A percentile compares a stretch with the other conserved stretches of the same genome.
These are phyloP conservation scores for Lathyrus oleraceus DNA, from an alignment of 306 rosid genomes.

Conservation along the genomic window DNA sequence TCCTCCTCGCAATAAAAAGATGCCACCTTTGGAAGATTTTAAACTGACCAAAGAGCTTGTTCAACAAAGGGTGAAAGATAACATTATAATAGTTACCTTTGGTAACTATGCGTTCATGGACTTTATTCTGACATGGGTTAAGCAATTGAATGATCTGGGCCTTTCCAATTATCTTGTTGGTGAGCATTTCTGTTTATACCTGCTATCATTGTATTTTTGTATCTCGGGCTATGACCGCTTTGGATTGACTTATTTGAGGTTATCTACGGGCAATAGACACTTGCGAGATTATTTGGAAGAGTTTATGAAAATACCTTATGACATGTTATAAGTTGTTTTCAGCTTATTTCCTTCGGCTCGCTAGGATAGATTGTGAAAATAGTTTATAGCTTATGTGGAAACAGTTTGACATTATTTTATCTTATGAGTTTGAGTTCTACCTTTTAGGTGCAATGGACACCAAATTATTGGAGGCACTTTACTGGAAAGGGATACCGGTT, in stretches of 20 bases:
- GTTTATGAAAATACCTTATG: not conserved
- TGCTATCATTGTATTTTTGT: not conserved
- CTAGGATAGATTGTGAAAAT: not conserved
- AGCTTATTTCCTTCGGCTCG: not conserved
- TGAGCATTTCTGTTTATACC: conserved; percentile 44
- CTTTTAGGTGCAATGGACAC: conserved; percentile 95
- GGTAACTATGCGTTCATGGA: conserved; percentile 99
- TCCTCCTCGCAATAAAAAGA: conserved; percentile 50
- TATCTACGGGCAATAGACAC: not conserved
- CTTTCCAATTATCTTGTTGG: conserved; percentile 88
- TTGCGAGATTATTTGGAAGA: not conserved
- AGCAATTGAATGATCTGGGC: conserved; percentile 73
- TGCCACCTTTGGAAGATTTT: conserved; percentile 70
- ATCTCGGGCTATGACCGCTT: not conserved
- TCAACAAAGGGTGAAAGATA: conserved; percentile 77
- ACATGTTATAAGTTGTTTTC: not conserved
- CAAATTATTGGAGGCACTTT: conserved; percentile 87
- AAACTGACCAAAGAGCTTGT: conserved; percentile 69
- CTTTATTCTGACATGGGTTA: conserved; percentile 89
- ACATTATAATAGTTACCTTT: conserved; percentile 78
- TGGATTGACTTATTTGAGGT: not conserved
- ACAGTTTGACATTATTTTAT: not conserved
- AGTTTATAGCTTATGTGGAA: not conserved
- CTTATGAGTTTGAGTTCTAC: conserved; percentile 33
- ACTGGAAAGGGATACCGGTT: conserved; percentile 89